These are phyloP conservation scores for Aspergillus chevalieri DNA, from an alignment of 2,329 filamentous ascomycete species.

Conservation along the genomic window DNA sequence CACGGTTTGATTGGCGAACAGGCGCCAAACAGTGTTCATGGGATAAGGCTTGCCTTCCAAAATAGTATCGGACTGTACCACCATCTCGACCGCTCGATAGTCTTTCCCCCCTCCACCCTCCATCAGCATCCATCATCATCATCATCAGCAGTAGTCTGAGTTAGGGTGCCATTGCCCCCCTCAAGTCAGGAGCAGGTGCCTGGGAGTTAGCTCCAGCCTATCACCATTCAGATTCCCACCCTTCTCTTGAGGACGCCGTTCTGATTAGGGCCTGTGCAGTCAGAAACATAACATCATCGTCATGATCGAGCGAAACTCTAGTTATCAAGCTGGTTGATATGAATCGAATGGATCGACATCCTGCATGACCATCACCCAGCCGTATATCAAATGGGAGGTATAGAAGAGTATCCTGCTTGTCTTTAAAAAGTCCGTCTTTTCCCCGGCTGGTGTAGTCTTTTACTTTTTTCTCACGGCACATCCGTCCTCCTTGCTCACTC, in stretches of 20 bases:
- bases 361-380: slow-evolving; percentile 39
- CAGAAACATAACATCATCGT: background rate
- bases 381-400: slow-evolving; percentile 42
- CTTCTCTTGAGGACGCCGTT: background rate
- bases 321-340: slow-evolving; percentile 2
- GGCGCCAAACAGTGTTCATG: slow-evolving; percentile 19
- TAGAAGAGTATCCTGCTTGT: slow-evolving; percentile 26
- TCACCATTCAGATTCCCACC: background rate
- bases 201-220: background rate
- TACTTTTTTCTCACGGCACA: slow-evolving; percentile 11
- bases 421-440: slow-evolving; percentile 31
- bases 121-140: slow-evolving; percentile 2
- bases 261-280: background rate
- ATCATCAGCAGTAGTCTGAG: background rate
- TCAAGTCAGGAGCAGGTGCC: background rate
- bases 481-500: slow-evolving; percentile 4
- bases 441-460: slow-evolving; percentile 18
- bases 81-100: slow-evolving; percentile 9
- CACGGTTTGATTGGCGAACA: slow-evolving; percentile 20
- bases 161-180: background rate
- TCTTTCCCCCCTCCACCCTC: slow-evolving; percentile 1
- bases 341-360: slow-evolving; percentile 32
- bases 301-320: background rate
- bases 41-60: slow-evolving; percentile 14
- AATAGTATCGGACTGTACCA: slow-evolving; percentile 15